A percentile compares a stretch with the other conserved stretches of the same genome.
phyloP scores from a whole-genome alignment of 2,329 filamentous ascomycete genomes.

The Torrubiella hemipterigena region DNA sequence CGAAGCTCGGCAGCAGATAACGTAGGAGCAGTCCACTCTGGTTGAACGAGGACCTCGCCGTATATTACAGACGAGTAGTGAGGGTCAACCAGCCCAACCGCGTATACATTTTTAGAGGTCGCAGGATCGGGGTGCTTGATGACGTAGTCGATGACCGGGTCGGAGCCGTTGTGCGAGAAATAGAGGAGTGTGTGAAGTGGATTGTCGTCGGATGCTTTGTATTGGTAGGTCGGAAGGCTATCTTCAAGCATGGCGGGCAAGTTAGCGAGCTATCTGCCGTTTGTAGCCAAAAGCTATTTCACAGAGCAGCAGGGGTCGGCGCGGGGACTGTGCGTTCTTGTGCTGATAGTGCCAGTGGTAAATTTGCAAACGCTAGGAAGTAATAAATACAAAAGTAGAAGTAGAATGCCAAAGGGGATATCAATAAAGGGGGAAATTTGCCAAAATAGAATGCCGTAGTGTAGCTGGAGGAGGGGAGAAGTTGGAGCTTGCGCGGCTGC shows the following conservation, averaged over 20 bases:
- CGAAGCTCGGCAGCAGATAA: conserved; percentile 73
- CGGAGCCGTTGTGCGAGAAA: conserved; percentile 62
- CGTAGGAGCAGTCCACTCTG: conserved; percentile 74
- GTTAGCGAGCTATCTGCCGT: background rate
- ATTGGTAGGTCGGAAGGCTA: conserved; percentile 67
- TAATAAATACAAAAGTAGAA: too few species aligned
- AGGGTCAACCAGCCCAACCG: conserved; percentile 72
- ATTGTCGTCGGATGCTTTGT: conserved; percentile 38
- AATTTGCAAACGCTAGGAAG: too few species aligned
- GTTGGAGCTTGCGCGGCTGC: too few species aligned
- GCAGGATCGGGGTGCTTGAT: conserved; percentile 61
- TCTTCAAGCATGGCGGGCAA: conserved; percentile 74
- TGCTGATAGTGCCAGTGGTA: too few species aligned
- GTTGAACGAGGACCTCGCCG: conserved; percentile 73
- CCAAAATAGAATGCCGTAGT: too few species aligned
- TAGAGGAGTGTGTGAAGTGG: conserved; percentile 44
- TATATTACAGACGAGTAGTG: conserved; percentile 72
- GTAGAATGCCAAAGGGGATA: too few species aligned
- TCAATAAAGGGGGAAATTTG: too few species aligned
- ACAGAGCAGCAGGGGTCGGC: too few species aligned
- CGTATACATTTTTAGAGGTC: conserved; percentile 71
- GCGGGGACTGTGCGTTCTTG: too few species aligned
- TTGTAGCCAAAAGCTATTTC: background rate
- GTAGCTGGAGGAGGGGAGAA: too few species aligned
- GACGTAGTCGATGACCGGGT: conserved; percentile 70